Evolutionary conservation across 176 grass and related monocot genomes (phyloP), one percentile per base, ranked within the genome.

Genomic region (Saccharum spontaneum): DNA sequence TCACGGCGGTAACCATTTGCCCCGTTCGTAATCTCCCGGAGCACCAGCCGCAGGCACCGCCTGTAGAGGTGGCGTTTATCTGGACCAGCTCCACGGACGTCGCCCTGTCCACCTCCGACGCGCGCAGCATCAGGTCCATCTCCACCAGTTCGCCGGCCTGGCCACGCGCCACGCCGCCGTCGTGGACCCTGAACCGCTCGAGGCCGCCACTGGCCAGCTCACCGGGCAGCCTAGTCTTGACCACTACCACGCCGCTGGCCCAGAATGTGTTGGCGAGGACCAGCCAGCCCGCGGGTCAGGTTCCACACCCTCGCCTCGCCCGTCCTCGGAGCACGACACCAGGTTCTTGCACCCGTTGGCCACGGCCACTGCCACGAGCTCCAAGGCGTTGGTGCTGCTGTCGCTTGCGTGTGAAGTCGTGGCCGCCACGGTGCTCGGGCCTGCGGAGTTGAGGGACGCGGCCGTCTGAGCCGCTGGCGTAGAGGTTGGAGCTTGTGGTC

Each of bases 321-420:
- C 88, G 20, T 90, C 79, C 39, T 90, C 84, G 5, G 73, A 73
- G 72, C 66, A 86, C 6, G 89, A 50, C 39, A 84, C 59, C 31
- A 75, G 15, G 60, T 75, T 87, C 84, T 46, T 55, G 43, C 63
- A 1, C 39, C 49, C 38, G 49, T 75, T 75, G 39, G 60, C 7
- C 59, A 75, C 26, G 9, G 20, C 48, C 13, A 83, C 22, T 8
- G 44, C 67, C 60, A 62, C 20, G 18, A 87, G 7, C 15, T 67
- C 45, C 2, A 59, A 46, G 6, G 54, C 24, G 5, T 17, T 45
- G 46, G 57, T 39, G 50, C 20, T 48, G 39, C 20, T 10, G 55
- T 55, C 34, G 7, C 41, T 43, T 10, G 9, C 41, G 44, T 46
- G 44, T 46, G 44, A 3, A 46, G 44, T 11, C 44, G 44, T 46